phyloP scores from a whole-genome alignment of 306 rosid genomes.

The Castanea sativa region DNA sequence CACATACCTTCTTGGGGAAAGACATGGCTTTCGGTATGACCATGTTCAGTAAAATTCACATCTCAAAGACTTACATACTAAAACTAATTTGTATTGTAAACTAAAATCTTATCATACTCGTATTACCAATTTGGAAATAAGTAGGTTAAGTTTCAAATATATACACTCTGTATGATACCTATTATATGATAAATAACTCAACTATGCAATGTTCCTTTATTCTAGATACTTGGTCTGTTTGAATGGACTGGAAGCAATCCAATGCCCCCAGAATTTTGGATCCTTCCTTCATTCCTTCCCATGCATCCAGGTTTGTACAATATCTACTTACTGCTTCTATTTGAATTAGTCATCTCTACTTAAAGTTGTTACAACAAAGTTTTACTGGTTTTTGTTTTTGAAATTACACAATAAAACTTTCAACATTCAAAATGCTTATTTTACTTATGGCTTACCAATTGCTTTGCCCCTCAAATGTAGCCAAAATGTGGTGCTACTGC shows the following conservation, averaged over 20 bases:
- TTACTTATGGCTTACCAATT: not conserved
- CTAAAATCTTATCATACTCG: no score
- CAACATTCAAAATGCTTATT: not conserved
- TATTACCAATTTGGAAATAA: no score
- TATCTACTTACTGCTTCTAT: not conserved
- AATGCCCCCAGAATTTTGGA: slow-evolving; percentile 86
- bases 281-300: slow-evolving; percentile 74
- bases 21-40: slow-evolving; percentile 70
- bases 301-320: slow-evolving; percentile 55
- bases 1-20: slow-evolving; percentile 85
- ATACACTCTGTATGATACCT: not conserved
- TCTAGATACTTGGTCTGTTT: slow-evolving; percentile 61
- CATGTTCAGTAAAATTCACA: not conserved
- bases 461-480: slow-evolving; percentile 25
- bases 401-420: not conserved
- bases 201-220: not conserved
- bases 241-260: slow-evolving; percentile 76
- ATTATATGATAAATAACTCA: not conserved
- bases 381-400: no score
- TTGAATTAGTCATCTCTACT: not conserved
- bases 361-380: not conserved
- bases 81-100: no score
- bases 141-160: no score
- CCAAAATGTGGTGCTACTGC: slow-evolving; percentile 86
- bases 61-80: not conserved